Evolutionary conservation across 257 asterid species (phyloP), one percentile per base, ranked within the genome.

Genomic region (Fraxinus cuspidata): DNA sequence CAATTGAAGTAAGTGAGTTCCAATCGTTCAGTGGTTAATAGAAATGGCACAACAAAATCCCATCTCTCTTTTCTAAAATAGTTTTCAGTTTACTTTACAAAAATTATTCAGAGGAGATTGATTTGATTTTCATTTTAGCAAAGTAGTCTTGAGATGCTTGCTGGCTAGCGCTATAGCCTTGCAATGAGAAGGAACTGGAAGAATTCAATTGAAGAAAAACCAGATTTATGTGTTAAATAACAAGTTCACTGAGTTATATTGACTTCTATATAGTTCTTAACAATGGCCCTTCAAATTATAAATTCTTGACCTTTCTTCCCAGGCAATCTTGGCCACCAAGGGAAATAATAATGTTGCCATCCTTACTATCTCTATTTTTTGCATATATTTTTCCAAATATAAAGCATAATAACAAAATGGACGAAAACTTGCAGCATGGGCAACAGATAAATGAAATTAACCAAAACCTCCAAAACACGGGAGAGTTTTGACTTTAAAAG

Each of bases 21-120:
- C 78, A 49, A 35, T 53, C 28, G 71, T 44, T 65, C 63, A 81
- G 80, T 15, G 60, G 70, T 53, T 60, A 65, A 82, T 10, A 47
- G 74, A 79, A 66, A 78, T 53, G 70, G 47, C 74, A 77, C 21
- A 82, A 72, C 25, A 44, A 32, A 47, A 51, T 49, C 29, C 65
- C 34, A 68, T 18, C 56, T 70, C 80, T 73, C 47, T 8, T 21
- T 12, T 58, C 29, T 21, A 58, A 21, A 7, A n/a, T 58, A n/a
- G 18, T 44, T 69, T 23, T 73, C 47, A 86, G 49, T 31, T 31
- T 65, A 4, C 47, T 28, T 47, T 64, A 32, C 38, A 15, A 16
- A 11, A 40, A 42, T 42, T 42, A 11, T 11, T 42, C 49, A 42
- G 16, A 42, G 49, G 49, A 42, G 49, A 42, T 42, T 42, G 49